A percentile compares a stretch with the other conserved stretches of the same genome.
Conservation (phyloP, 2,329 filamentous ascomycete genomes). For the Daldinia sp. region DNA sequence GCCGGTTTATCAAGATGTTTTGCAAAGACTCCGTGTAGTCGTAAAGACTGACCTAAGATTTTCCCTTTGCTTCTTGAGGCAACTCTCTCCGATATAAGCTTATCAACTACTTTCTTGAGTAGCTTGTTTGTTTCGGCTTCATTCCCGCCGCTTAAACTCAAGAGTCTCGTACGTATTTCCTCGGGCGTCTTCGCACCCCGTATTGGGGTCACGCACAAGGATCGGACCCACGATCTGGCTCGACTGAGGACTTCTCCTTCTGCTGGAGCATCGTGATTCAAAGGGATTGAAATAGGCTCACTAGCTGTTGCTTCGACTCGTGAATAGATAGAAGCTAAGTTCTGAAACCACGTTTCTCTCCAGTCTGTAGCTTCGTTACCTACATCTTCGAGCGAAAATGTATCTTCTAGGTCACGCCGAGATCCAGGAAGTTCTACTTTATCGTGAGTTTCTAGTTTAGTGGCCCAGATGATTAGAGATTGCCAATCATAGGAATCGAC, state of each 20-base stretch:
- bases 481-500: slow-evolving; percentile 76
- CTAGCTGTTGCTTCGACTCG: slow-evolving; percentile 67
- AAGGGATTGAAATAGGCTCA: slow-evolving; percentile 57
- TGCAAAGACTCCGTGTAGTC: slow-evolving; percentile 70
- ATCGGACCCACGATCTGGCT: slow-evolving; percentile 70
- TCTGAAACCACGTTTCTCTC: slow-evolving; percentile 68
- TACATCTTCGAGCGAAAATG: slow-evolving; percentile 57
- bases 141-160: slow-evolving; percentile 59
- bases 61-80: slow-evolving; percentile 71
- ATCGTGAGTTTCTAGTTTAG: slow-evolving; percentile 62
- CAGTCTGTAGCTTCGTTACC: slow-evolving; percentile 58
- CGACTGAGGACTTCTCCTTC: slow-evolving; percentile 55
- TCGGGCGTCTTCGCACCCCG: slow-evolving; percentile 55
- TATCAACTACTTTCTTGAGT: slow-evolving; percentile 62
- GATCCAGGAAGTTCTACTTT: slow-evolving; percentile 63
- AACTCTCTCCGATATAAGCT: slow-evolving; percentile 64
- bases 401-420: slow-evolving; percentile 58
- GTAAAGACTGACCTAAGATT: slow-evolving; percentile 70
- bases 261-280: slow-evolving; percentile 42
- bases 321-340: slow-evolving; percentile 65
- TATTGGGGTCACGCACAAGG: slow-evolving; percentile 66
- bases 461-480: slow-evolving; percentile 74
- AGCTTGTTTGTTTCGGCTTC: slow-evolving; percentile 57
- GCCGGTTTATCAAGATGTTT: slow-evolving; percentile 68
- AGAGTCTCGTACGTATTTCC: slow-evolving; percentile 64